Evolutionary conservation across 176 grass and related monocot genomes (phyloP), one percentile per base, ranked within the genome.

Genomic region (Lolium rigidum): DNA sequence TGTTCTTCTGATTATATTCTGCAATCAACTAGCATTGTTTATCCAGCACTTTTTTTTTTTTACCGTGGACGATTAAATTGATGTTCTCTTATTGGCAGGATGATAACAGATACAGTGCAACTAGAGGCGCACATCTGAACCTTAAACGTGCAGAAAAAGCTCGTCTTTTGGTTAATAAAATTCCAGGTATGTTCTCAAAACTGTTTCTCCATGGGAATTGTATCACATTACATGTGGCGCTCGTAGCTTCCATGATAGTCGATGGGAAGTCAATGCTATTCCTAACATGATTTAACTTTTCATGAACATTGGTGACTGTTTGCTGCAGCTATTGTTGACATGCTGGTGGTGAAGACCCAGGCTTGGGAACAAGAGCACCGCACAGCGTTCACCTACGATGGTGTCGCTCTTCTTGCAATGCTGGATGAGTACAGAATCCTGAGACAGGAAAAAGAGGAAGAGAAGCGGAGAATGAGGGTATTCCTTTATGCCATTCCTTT

Each of bases 101-200:
- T 86, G 93, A 98, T 80, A 95, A 94, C 87, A 94, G 94, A 88
- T 98, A 95, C 88, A 95, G 91, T 87, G 88, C 94, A 51, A 95
- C 88, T 25, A 91, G 97, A 86, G 97, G 97, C 86, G 97, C 94
- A 88, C 97, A 98, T 88, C 85, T 95, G 76, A 98, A 95, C 67
- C 94, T 98, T 61, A 98, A 98, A 64, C 91, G 90, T 65, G 93
- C 97, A 80, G 97, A 98, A 86, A 98, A 92, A 88, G 94, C 93
- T 70, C 97, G 97, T 82, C 80, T 92, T 77, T 68, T 95, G 81
- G 94, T 98, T 67, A 92, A 92, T 69, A 98, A 98, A 89, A 94
- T 95, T 81, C 97, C 97, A 87, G 90, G 97, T 95, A 92, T 24
- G 76, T 31, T 89, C 49, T 22, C 44, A 64, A 80, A 13, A 58